A percentile compares a stretch with the other conserved stretches of the same genome.
Evolutionary conservation across 2,329 filamentous ascomycete species (phyloP).

Genomic region (Scedosporium boydii): DNA sequence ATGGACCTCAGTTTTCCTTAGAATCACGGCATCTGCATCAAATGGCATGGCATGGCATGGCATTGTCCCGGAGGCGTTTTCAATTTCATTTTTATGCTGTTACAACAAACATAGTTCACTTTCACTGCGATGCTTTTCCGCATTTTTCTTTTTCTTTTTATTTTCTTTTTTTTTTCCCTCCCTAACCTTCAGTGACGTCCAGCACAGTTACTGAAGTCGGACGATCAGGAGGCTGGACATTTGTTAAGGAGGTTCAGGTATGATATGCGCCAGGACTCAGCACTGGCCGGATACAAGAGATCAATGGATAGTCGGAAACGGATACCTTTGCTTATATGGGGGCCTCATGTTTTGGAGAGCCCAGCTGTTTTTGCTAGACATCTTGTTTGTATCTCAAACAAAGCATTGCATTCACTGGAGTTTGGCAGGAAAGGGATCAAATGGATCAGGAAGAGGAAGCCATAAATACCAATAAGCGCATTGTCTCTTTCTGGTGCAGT

Average conservation of each 20-base stretch:
- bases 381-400: background rate
- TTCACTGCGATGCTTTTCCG: background rate
- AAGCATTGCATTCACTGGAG: background rate
- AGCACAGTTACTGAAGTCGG: background rate
- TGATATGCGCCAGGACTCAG: background rate
- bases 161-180: background rate
- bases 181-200: background rate
- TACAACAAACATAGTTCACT: background rate
- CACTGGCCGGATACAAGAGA: background rate
- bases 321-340: background rate
- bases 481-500: background rate
- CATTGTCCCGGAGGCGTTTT: constrained; percentile 18
- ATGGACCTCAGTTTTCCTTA: constrained; percentile 1
- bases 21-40: constrained; percentile 12
- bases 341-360: background rate
- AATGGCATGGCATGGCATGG: constrained; percentile 21
- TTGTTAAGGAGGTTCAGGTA: background rate
- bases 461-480: background rate
- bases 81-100: background rate
- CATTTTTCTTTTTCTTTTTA: background rate
- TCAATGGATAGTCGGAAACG: background rate
- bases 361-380: background rate
- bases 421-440: background rate
- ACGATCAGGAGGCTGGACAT: background rate
- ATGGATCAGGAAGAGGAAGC: background rate